Evolutionary conservation across 73 alveolate species (phyloP).

Genomic region (Paramecium tetraurelia): DNA sequence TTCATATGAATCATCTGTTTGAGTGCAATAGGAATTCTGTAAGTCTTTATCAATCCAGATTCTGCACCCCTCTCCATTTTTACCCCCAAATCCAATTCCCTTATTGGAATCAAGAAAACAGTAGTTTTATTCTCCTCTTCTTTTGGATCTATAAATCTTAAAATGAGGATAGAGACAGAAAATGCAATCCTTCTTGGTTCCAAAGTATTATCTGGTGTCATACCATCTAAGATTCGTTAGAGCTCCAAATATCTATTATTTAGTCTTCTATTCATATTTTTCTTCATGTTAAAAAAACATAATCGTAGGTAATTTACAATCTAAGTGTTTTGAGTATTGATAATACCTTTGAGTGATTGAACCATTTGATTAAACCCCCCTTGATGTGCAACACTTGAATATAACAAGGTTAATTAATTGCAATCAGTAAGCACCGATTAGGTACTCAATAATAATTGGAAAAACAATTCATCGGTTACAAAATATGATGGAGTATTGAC

Average conservation of each 20-base stretch:
- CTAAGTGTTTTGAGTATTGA: neutral
- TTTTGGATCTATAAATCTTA: neutral
- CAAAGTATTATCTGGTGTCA: neutral
- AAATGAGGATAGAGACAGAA: slow-evolving; percentile 10
- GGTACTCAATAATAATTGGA: neutral
- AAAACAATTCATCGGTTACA: neutral
- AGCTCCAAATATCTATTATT: slow-evolving; percentile 11
- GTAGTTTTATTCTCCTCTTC: neutral
- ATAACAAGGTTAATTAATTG: neutral
- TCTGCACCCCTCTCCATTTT: neutral
- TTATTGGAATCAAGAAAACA: neutral
- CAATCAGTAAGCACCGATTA: neutral
- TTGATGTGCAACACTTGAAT: neutral
- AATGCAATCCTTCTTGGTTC: neutral
- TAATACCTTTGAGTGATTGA: neutral
- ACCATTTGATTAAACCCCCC: neutral
- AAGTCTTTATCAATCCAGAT: slow-evolving; percentile 34
- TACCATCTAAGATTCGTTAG: neutral
- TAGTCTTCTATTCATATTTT: slow-evolving; percentile 11
- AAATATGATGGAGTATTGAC: neutral
- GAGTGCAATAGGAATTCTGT: neutral
- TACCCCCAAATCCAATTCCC: neutral
- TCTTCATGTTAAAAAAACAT: slow-evolving; percentile 21
- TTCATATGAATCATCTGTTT: neutral
- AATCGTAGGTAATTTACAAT: neutral